Evolutionary conservation across 805 yeast species (phyloP).

Genomic region (Ogataea neopini): DNA sequence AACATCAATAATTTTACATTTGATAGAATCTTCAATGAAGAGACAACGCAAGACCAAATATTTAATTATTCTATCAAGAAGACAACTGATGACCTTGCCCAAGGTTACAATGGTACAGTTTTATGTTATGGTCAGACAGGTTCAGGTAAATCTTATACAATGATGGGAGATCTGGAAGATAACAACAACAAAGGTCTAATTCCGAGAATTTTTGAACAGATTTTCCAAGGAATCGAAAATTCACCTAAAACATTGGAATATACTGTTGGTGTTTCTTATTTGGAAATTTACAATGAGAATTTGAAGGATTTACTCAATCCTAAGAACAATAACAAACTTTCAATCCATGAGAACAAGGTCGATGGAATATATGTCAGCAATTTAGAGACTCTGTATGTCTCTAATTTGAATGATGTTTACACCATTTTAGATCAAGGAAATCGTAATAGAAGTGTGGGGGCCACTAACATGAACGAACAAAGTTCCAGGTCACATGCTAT

Average conservation of each 20-base stretch:
- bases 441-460: constrained; percentile 51
- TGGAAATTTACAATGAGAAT: constrained; percentile 82
- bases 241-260: constrained; percentile 58
- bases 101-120: constrained; percentile 51
- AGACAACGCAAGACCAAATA: constrained; percentile 54
- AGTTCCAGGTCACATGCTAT: constrained; percentile 83
- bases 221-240: constrained; percentile 55
- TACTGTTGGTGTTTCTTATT: constrained; percentile 65
- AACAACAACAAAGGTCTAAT: constrained; percentile 57
- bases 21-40: constrained; percentile 61
- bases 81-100: constrained; percentile 67
- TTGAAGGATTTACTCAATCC: constrained; percentile 68
- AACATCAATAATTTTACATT: constrained; percentile 46
- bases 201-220: constrained; percentile 67
- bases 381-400: constrained; percentile 61
- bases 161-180: constrained; percentile 57
- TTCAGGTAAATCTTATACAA: constrained; percentile 81
- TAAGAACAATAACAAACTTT: constrained; percentile 37
- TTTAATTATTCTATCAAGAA: constrained; percentile 59
- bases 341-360: constrained; percentile 62
- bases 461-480: constrained; percentile 70
- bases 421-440: constrained; percentile 61
- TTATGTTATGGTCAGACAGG: constrained; percentile 80
- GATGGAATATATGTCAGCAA: constrained; percentile 73
- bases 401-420: constrained; percentile 58